A percentile compares a stretch with the other conserved stretches of the same genome.
phyloP scores from a whole-genome alignment of 2,329 filamentous ascomycete species.

The Fusarium cicatricum region DNA sequence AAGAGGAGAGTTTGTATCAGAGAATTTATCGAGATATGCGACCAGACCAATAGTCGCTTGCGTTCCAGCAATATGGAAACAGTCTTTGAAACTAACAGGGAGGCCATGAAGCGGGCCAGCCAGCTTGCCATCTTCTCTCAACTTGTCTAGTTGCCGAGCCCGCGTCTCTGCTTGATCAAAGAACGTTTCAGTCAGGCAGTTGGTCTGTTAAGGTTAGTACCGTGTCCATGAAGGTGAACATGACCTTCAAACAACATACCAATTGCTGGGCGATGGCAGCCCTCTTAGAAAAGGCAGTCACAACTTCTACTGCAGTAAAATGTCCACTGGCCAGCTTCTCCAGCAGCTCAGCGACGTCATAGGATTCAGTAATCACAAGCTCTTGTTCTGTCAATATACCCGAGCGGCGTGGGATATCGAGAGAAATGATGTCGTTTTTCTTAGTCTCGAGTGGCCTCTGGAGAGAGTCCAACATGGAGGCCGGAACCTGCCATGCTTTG shows the following conservation, averaged over 20 bases:
- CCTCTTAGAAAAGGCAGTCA: slow-evolving; percentile 44
- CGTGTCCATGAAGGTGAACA: not conserved
- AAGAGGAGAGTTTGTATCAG: not conserved
- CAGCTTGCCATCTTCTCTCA: slow-evolving; percentile 12
- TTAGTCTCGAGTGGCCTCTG: slow-evolving; percentile 8
- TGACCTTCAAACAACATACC: slow-evolving; percentile 29
- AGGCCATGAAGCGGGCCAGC: slow-evolving; percentile 32
- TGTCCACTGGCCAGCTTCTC: slow-evolving; percentile 45
- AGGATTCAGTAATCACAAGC: slow-evolving; percentile 54
- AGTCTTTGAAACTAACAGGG: slow-evolving; percentile 20
- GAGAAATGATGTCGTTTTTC: slow-evolving; percentile 19
- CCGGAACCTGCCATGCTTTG: slow-evolving; percentile 14
- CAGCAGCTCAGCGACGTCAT: slow-evolving; percentile 49
- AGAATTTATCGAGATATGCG: slow-evolving; percentile 5
- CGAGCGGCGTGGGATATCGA: slow-evolving; percentile 27
- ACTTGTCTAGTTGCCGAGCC: slow-evolving; percentile 26
- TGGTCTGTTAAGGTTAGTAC: slow-evolving; percentile 19
- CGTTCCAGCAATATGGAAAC: slow-evolving; percentile 9
- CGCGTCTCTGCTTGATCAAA: slow-evolving; percentile 47
- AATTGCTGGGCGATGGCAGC: slow-evolving; percentile 42
- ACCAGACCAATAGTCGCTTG: slow-evolving; percentile 15
- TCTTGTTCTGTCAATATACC: slow-evolving; percentile 53
- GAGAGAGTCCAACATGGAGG: slow-evolving; percentile 2
- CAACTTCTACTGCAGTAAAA: slow-evolving; percentile 49
- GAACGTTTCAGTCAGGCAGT: slow-evolving; percentile 55